Evolutionary conservation across 2,329 filamentous ascomycete genomes (phyloP), one percentile per base, ranked within the genome.

Genomic region (Xylaria sp.): DNA sequence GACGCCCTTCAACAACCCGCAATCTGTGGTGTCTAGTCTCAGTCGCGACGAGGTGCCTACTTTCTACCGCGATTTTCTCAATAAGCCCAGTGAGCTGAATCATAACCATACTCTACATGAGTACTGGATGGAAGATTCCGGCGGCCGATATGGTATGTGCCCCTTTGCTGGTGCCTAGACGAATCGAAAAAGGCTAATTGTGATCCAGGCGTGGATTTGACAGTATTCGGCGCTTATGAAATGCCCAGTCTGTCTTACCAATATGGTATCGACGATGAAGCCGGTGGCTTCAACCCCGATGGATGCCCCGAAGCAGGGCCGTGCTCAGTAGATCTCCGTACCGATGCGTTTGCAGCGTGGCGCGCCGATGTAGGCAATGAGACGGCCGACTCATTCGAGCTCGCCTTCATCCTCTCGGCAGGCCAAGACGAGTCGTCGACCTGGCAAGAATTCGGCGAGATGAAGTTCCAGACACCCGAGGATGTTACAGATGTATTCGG

Each of bases 71-170:
- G 83, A 87, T 67, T 77, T 87, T 3, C 79, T 87, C 58, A 88
- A 87, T 69, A 83, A 77, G 59, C 85, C 85, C 0, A 81, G 78
- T 48, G 83, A 84, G 3, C 74, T 87, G 36, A 87, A 87, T 66
- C 78, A 78, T n/a, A 81, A 81, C 3, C 85, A 86, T 68, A 87
- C 86, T 1, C 77, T 88, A 2, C 85, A 88, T 67, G 85, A 87
- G 75, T 87, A 88, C 73, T 87, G 86, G 85, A 87, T 87, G 85
- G 85, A 85, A 62, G 85, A 87, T 74, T 86, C 84, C 0, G 83
- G 80, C 13, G 85, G 86, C 2, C 80, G 82, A 20, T 87, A 70
- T 13, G 70, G 70, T 72, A 62, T 7, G 15, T 41, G 8, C 18
- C 8, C 23, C 4, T 52, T 3, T 10, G 23, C 33, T 1, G 18